Percentiles rank a stretch among this genome's conserved stretches.
Conservation (phyloP, 2,329 filamentous ascomycete species). For the Fusarium sarcochroum region DNA sequence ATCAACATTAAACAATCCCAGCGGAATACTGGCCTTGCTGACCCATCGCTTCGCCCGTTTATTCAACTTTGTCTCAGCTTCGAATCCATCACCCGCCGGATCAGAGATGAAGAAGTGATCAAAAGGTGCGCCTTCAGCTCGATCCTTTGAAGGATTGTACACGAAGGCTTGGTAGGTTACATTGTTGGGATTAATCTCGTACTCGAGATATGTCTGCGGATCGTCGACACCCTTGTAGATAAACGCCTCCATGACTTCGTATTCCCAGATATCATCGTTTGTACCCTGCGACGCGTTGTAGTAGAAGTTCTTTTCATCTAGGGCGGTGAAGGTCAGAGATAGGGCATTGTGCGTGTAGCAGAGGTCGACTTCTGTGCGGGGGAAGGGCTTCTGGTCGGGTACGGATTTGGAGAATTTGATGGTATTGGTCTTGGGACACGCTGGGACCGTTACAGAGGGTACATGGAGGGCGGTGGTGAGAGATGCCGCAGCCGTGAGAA, state of each 20-base stretch:
- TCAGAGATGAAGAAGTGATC: slow-evolving; percentile 60
- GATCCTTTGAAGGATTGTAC: slow-evolving; percentile 64
- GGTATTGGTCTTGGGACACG: slow-evolving; percentile 55
- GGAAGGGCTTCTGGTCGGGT: slow-evolving; percentile 58
- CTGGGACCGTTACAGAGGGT: slow-evolving; percentile 55
- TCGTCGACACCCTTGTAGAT: slow-evolving; percentile 61
- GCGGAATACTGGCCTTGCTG: slow-evolving; percentile 59
- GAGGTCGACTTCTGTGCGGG: slow-evolving; percentile 60
- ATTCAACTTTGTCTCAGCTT: slow-evolving; percentile 57
- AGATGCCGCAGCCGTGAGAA: slow-evolving; percentile 5
- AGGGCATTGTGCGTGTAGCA: slow-evolving; percentile 61
- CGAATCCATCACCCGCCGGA: slow-evolving; percentile 59
- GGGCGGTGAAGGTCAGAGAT: slow-evolving; percentile 60
- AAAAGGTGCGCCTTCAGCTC: slow-evolving; percentile 58
- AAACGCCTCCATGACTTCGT: slow-evolving; percentile 67
- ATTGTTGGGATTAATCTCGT: slow-evolving; percentile 66
- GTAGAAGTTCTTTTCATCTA: slow-evolving; percentile 62
- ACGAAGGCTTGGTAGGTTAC: slow-evolving; percentile 66
- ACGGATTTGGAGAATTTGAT: slow-evolving; percentile 59
- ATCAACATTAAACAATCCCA: slow-evolving; percentile 66
- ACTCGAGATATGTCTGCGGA: slow-evolving; percentile 65
- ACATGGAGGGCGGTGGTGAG: slow-evolving; percentile 29
- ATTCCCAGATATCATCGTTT: slow-evolving; percentile 63
- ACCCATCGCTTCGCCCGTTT: slow-evolving; percentile 55
- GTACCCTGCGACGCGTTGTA: slow-evolving; percentile 59